phyloP scores from a whole-genome alignment of 192 early-diverging fungal genomes.

The Oehlia diaphana region DNA sequence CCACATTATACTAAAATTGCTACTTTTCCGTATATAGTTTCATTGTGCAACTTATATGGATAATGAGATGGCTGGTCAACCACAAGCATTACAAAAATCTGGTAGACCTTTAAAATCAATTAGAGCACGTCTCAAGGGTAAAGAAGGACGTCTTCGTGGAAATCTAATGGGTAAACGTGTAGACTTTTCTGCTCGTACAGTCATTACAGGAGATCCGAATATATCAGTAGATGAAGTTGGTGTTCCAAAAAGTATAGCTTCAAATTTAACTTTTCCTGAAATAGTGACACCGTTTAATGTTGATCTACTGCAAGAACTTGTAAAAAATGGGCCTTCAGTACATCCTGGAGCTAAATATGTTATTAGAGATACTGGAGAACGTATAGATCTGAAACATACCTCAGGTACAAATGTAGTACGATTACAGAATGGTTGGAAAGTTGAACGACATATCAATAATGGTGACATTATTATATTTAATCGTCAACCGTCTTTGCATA shows the following conservation, averaged over 20 bases:
- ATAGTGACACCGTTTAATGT: slow-evolving; percentile 97
- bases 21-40: slow-evolving; percentile 50
- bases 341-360: slow-evolving; percentile 98
- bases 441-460: slow-evolving; percentile 93
- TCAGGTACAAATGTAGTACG: slow-evolving; percentile 80
- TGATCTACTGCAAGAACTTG: slow-evolving; percentile 80
- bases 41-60: slow-evolving; percentile 98
- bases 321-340: slow-evolving; percentile 86
- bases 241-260: slow-evolving; percentile 94
- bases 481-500: slow-evolving; percentile 97
- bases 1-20: background rate
- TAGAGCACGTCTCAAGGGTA: slow-evolving; percentile 95
- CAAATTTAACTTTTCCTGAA: slow-evolving; percentile 96
- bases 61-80: slow-evolving; percentile 92
- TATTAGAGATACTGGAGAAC: slow-evolving; percentile 90
- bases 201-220: slow-evolving; percentile 99
- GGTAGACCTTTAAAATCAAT: slow-evolving; percentile 95
- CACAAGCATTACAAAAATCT: slow-evolving; percentile 87
- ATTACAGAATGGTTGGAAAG: slow-evolving; percentile 88
- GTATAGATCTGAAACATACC: slow-evolving; percentile 88
- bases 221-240: slow-evolving; percentile 98
- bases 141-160: slow-evolving; percentile 97
- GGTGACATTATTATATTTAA: slow-evolving; percentile 99
- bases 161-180: slow-evolving; percentile 99
- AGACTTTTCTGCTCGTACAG: slow-evolving; percentile 98